Evolutionary conservation across 1,284 basidiomycete species (phyloP).

Genomic region (Omphalotus olearius): DNA sequence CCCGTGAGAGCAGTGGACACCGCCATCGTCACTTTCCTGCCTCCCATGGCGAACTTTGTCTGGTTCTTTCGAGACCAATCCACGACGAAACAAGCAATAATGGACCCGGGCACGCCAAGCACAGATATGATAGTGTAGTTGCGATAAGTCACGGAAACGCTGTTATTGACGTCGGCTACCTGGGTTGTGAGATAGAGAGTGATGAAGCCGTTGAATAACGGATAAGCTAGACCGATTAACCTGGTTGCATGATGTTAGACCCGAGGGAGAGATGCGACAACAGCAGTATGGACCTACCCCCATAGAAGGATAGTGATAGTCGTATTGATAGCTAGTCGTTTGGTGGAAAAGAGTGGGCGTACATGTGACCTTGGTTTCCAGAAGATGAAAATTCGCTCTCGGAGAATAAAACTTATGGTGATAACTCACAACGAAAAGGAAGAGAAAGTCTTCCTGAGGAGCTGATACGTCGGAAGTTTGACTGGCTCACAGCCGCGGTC

Average conservation of each 20-base stretch:
- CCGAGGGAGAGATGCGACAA: neutral
- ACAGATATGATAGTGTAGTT: constrained; percentile 47
- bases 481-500: constrained; percentile 13
- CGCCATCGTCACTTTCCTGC: constrained; percentile 49
- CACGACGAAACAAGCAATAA: constrained; percentile 51
- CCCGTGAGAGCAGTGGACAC: constrained; percentile 47
- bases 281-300: constrained; percentile 29
- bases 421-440: constrained; percentile 34
- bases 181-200: constrained; percentile 45
- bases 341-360: constrained; percentile 47
- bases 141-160: constrained; percentile 36
- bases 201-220: constrained; percentile 51
- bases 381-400: neutral
- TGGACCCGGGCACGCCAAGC: constrained; percentile 53
- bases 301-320: constrained; percentile 49
- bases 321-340: constrained; percentile 47
- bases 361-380: constrained; percentile 35
- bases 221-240: constrained; percentile 57
- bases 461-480: constrained; percentile 22
- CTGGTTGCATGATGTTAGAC: constrained; percentile 19
- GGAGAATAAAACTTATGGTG: neutral
- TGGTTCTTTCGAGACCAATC: constrained; percentile 36
- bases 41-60: constrained; percentile 34
- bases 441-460: constrained; percentile 36
- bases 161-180: constrained; percentile 25